phyloP scores from a whole-genome alignment of 345 rosid genomes.

The Tarenaya hassleriana region DNA sequence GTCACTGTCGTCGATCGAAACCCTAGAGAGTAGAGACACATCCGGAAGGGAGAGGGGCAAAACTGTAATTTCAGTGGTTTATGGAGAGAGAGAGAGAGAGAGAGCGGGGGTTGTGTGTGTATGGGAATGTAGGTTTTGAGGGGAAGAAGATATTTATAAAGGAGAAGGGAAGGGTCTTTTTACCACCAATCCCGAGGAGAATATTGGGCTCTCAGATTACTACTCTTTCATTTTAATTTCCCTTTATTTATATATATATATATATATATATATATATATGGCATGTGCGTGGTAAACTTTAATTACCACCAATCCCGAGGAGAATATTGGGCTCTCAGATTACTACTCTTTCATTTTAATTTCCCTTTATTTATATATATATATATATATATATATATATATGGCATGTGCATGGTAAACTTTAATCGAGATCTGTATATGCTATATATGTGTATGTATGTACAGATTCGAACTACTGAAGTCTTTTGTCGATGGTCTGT shows the following conservation, averaged over 20 bases:
- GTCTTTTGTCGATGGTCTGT: too few relatives aligned
- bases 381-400: neutral
- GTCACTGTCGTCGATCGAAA: conserved; percentile 15
- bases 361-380: neutral
- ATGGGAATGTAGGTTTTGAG: conserved; percentile 22
- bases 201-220: conserved; percentile 53
- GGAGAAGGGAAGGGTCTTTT: conserved; percentile 30
- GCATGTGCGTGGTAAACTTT: conserved; percentile 9
- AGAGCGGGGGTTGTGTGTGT: conserved; percentile 9
- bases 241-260: neutral
- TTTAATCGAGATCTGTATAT: too few relatives aligned
- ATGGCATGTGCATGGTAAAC: conserved; percentile 7
- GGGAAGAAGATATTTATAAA: conserved; percentile 46
- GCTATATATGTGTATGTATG: neutral
- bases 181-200: conserved; percentile 92
- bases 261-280: neutral
- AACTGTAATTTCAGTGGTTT: neutral
- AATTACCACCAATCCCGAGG: conserved; percentile 88
- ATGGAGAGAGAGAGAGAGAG: neutral
- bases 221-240: conserved; percentile 3
- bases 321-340: conserved; percentile 63
- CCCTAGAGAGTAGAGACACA: conserved; percentile 16
- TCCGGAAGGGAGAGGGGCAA: neutral
- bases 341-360: conserved; percentile 16
- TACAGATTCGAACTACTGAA: too few relatives aligned